phyloP scores from a whole-genome alignment of 139 green algal species.

The Protoeuglena noctilucae region DNA sequence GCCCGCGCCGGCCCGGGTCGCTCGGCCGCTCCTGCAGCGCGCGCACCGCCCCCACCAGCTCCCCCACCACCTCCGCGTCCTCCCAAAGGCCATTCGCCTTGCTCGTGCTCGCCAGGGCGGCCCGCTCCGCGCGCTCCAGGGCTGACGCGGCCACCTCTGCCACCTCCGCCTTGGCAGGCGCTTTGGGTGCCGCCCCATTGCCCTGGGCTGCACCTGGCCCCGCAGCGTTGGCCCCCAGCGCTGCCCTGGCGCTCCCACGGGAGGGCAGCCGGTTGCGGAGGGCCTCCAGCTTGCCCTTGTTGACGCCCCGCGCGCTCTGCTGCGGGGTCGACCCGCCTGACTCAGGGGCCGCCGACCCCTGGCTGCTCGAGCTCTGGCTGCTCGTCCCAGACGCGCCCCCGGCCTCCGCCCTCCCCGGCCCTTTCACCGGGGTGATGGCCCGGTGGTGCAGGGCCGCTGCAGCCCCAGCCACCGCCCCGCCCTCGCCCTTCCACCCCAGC shows the following conservation, averaged over 20 bases:
- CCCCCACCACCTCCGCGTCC: neutral
- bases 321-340: neutral
- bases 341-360: neutral
- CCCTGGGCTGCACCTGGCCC: too few species aligned
- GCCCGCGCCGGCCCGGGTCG: too few species aligned
- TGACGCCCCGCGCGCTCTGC: neutral
- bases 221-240: too few species aligned
- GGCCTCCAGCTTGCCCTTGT: neutral
- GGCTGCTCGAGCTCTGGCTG: neutral
- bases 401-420: neutral
- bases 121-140: too few species aligned
- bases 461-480: conserved; percentile 6
- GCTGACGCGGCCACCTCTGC: too few species aligned
- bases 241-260: too few species aligned
- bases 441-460: conserved; percentile 3
- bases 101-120: neutral
- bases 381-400: neutral
- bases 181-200: too few species aligned
- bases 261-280: neutral
- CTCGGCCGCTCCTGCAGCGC: neutral
- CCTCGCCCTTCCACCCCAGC: conserved; percentile 17
- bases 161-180: too few species aligned
- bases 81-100: neutral
- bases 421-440: neutral
- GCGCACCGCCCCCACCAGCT: neutral